These are phyloP conservation scores for Vicia villosa DNA, from an alignment of 306 rosid species.

Conservation along the genomic window DNA sequence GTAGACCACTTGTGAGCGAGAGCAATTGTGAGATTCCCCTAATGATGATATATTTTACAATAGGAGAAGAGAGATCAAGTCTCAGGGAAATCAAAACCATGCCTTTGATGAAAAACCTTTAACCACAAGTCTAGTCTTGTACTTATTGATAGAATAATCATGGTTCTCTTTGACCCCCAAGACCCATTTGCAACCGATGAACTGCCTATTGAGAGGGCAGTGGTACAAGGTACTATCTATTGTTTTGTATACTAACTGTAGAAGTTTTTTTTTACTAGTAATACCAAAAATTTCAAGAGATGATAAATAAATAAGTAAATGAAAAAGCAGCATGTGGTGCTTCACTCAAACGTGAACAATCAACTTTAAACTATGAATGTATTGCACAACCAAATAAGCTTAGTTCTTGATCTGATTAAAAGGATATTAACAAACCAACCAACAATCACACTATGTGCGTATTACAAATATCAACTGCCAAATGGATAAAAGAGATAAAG, in stretches of 20 bases:
- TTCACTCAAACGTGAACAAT: constrained; percentile 40
- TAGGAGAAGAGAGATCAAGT: too few species aligned
- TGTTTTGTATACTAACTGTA: background rate
- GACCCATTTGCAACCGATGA: too few species aligned
- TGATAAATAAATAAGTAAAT: background rate
- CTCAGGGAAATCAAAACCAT: too few species aligned
- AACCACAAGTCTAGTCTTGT: too few species aligned
- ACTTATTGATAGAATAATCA: too few species aligned
- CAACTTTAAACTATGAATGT: constrained; percentile 49
- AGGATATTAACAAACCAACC: constrained; percentile 87
- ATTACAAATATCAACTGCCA: constrained; percentile 77
- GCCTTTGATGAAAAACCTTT: too few species aligned
- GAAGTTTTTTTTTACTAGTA: background rate
- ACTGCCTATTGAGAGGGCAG: too few species aligned
- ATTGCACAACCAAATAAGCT: constrained; percentile 59
- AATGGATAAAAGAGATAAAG: constrained; percentile 38
- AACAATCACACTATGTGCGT: constrained; percentile 79
- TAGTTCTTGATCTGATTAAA: constrained; percentile 65
- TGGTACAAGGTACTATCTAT: too few species aligned
- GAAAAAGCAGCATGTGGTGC: constrained; percentile 18
- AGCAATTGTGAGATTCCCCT: too few species aligned
- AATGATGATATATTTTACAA: too few species aligned
- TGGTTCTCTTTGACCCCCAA: too few species aligned
- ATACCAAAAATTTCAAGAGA: background rate
- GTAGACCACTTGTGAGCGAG: too few species aligned